Base-by-base conservation (phyloP, 2,329 filamentous ascomycete genomes). In the Aspergillus novofumigatus region DNA sequence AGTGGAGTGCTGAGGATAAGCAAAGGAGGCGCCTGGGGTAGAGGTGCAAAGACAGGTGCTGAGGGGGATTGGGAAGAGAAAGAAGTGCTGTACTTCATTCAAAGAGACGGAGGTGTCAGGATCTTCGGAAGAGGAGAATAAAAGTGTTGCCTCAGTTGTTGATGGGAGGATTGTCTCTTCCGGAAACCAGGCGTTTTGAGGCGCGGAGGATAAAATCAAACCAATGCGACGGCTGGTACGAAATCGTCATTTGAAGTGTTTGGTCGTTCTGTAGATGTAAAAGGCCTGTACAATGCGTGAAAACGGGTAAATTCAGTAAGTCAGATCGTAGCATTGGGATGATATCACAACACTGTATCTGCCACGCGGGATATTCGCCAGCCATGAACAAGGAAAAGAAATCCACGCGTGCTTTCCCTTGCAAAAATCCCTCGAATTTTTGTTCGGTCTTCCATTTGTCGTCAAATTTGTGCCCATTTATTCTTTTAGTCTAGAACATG, bases 1-100 rank as follows among this genome's bases (percentile, higher is more conserved):
- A 96, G 90, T 75, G 93, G 93, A 2, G 91, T 96, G 47, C 68
- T 97, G 61, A 83, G 92, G 63, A 80, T 94, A 51, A 92, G 89
- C 20, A 80, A 81, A 48, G 86, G 86, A 3, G 78, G 77, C 17
- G 74, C 68, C 42, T 71, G 67, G 63, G 77, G 69, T 45, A 68
- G 65, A 17, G 64, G 59, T 20, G 69, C 73, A 17, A 70, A 69
- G 29, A 67, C 60, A 7, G 57, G 62, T 25, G 66, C 61, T 48
- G 61, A 65, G 4, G 65, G 65, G 17, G 65, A 59, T 26, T 61
- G 75, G 62, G 73, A 76, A 52, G 83, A 90, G 65, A 85, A 80
- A 60, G 93, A 97, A 75, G 83, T 89, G 68, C 68, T 97, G 70
- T 97, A 96, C 77, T 86, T 89, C 68, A 85, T 96, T 29, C 84